Evolutionary conservation across 345 rosid genomes (phyloP).

Genomic region (Moricandia moricandioides): DNA sequence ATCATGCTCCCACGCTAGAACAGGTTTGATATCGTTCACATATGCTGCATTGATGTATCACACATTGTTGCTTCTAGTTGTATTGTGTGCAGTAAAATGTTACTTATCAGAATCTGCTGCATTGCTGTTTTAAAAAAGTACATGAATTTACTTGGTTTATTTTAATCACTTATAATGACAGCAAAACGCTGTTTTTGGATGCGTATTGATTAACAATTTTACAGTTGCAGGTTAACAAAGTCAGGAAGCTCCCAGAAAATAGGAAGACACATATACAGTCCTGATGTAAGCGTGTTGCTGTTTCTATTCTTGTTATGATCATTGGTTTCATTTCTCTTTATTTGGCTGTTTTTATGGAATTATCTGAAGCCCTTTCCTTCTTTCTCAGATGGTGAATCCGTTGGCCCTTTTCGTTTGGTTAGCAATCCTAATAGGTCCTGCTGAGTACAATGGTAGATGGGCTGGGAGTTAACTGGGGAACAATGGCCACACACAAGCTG

Average conservation of each 20-base stretch:
- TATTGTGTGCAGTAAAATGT: background rate
- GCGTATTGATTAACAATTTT: constrained; percentile 1
- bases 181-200: background rate
- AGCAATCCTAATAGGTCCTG: background rate
- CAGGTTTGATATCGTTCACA: too few relatives aligned
- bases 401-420: background rate
- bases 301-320: constrained; percentile 1
- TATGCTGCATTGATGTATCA: constrained; percentile 42
- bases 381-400: constrained; percentile 20
- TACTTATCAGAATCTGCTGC: background rate
- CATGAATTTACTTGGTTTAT: background rate
- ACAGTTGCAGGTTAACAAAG: constrained; percentile 69
- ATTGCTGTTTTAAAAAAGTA: constrained; percentile 16
- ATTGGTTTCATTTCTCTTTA: background rate
- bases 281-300: constrained; percentile 59
- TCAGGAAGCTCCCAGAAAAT: constrained; percentile 84
- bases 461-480: constrained; percentile 89
- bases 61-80: background rate
- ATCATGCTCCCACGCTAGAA: too few relatives aligned
- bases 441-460: constrained; percentile 34
- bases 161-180: background rate
- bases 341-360: background rate
- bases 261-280: constrained; percentile 87
- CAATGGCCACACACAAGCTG: constrained; percentile 64
- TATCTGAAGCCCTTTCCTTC: background rate